Conservation (phyloP, 192 early-diverging fungal species). For the Backusella westeae region DNA sequence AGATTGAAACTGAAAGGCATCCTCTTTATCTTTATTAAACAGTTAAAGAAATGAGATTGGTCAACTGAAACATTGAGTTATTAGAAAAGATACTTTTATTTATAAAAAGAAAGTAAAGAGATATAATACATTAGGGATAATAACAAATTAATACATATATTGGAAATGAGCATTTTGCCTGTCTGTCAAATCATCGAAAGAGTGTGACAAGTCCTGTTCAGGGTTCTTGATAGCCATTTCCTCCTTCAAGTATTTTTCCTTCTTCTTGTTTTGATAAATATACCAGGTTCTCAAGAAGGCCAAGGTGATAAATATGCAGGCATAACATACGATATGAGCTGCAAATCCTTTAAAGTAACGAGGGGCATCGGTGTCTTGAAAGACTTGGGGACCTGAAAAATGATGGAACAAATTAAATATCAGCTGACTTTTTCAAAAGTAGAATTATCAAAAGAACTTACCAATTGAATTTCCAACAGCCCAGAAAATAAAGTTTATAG, state of each 20-base stretch:
- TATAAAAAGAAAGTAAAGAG: background rate
- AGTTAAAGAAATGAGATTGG: too few species aligned
- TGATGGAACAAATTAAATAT: background rate
- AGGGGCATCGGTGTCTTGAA: slow-evolving; percentile 11
- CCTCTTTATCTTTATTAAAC: too few species aligned
- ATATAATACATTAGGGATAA: background rate
- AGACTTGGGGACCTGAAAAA: background rate
- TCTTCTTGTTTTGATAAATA: background rate
- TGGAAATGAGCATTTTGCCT: slow-evolving; percentile 17
- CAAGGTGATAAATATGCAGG: background rate
- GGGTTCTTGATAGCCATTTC: background rate
- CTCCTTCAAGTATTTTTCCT: background rate
- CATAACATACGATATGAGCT: slow-evolving; percentile 17
- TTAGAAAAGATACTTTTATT: background rate
- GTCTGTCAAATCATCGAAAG: slow-evolving; percentile 26
- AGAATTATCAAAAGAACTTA: background rate
- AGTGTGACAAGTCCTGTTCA: slow-evolving; percentile 10
- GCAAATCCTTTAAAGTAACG: slow-evolving; percentile 20
- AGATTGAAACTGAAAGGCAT: too few species aligned
- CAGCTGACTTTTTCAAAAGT: background rate
- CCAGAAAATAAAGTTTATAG: slow-evolving; percentile 22
- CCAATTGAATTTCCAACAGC: slow-evolving; percentile 22
- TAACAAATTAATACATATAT: slow-evolving; percentile 15
- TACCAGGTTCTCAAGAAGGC: background rate
- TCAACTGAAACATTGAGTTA: too few species aligned